Evolutionary conservation across 345 rosid species (phyloP), one percentile per base, ranked within the genome.

Genomic region (Toxicodendron radicans): DNA sequence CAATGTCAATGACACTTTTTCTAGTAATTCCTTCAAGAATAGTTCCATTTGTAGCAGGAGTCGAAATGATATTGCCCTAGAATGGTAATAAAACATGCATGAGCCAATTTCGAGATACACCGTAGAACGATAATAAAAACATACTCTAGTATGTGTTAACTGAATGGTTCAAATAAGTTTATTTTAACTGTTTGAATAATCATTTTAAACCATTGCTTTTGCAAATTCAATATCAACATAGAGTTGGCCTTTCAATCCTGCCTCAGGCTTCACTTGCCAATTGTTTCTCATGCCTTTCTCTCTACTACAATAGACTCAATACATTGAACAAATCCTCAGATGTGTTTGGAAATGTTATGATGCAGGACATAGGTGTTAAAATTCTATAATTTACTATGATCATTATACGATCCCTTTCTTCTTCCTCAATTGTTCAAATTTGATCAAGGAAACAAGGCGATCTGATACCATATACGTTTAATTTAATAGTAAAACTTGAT

Each of bases 11-110:
- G 66, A 95, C 60, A 75, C 97, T 92, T 75, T 80, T 86, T 30
- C 99, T 85, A 16, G 97, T 94, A 65, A 92, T 73, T 17, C 98
- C 98, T 70, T 64, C 65, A 12, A 94, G 97, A 73, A 92, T 87
- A 2, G 95, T 92, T 21, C 99, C 97, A n/a, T 38, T 80, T 2
- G 94, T 60, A 23, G 87, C 84, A 48, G 97, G 99, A 54, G 97
- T 92, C 35, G 91, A 88, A 64, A 92, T 79, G n/a, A 80, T 71
- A 67, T 85, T 80, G 24, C 84, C 97, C 97, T 94, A 75, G 8
- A 68, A 60, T 60, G 30, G 32, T 17, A 46, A 33, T 5, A 53
- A 38, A 52, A 46, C 2, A 12, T 1, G 52, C 30, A 32, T 48
- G 60, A 49, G 20, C 6, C 52, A 49, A 61, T 45, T 21, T 18